Conservation (phyloP, 352 stramenopile species). For the Phytopythium ostracodes region DNA sequence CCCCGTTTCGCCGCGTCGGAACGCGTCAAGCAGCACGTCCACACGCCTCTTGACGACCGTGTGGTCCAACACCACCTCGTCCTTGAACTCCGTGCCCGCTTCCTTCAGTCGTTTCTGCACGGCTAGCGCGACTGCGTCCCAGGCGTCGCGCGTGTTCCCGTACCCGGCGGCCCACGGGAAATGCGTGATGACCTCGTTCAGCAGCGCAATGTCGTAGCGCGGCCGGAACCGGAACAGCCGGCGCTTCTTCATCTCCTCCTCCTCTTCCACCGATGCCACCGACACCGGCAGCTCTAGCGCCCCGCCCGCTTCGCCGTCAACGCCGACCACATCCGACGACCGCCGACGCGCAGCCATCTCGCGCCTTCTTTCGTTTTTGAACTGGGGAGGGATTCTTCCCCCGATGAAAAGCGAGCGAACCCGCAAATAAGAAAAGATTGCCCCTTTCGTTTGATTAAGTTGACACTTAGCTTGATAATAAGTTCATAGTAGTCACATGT, state of each 20-base stretch:
- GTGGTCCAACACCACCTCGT: slow-evolving; percentile 23
- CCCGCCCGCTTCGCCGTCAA: not conserved
- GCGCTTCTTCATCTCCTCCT: slow-evolving; percentile 11
- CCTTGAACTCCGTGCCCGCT: slow-evolving; percentile 15
- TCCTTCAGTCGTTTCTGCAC: slow-evolving; percentile 26
- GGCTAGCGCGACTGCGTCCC: slow-evolving; percentile 25
- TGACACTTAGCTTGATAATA: no score
- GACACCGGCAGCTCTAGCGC: not conserved
- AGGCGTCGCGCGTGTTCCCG: slow-evolving; percentile 33
- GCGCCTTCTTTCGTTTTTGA: slow-evolving; percentile 2
- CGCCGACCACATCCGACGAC: not conserved
- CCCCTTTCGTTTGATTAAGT: no score
- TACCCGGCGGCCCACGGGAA: slow-evolving; percentile 41
- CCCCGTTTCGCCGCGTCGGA: slow-evolving; percentile 33
- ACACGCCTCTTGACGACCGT: slow-evolving; percentile 35
- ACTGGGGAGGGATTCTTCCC: not conserved
- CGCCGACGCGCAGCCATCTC: not conserved
- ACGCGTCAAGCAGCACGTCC: slow-evolving; percentile 34
- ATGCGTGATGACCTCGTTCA: slow-evolving; percentile 33
- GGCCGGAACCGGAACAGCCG: slow-evolving; percentile 38
- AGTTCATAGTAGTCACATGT: no score
- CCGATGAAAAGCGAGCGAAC: no score
- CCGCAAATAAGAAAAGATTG: no score
- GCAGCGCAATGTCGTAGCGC: slow-evolving; percentile 31
- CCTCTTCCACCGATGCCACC: not conserved